Base-by-base conservation (phyloP, 768 basidiomycete genomes). In the Amanita exitialis region DNA sequence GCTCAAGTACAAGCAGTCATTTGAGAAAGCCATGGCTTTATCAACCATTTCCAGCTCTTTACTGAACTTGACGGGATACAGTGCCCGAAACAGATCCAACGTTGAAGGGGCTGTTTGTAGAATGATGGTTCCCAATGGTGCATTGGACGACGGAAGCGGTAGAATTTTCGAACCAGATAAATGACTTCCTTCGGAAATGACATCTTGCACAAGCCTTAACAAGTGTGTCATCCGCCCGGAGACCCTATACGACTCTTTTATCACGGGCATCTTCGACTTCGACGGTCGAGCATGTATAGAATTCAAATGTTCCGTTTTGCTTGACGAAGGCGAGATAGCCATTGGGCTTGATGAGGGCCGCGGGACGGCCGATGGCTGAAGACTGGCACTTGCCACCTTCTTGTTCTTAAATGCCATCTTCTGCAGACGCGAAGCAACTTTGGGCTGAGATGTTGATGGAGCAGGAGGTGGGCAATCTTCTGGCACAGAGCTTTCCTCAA, bases 51-150 rank as follows among this genome's bases (percentile, higher is more conserved):
- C 61, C 27, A 87, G 64, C 41, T 71, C 67, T 34, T 69, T 58
- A 0, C 69, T 64, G 53, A 79, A 80, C 30, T 73, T 72, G 34
- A 86, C 73, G 10, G 90, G 90, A 61, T 87, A 81, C 21, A 96
- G 62, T 1, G 89, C 88, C 39, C 86, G 77, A 66, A 82, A 87
- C 7, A 96, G 68, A 49, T 94, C 91, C 49, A 95, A 70, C 2
- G 82, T 72, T 15, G 83, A 75, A 2, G 79, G 69, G 15, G 83
- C 76, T 1, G 83, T 73, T 55, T 83, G 77, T 39, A 77, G 59
- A 21, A 93, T 70, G 18, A 82, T 66, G 1, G 66, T 69, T 8
- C 86, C 84, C 16, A 78, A 74, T 2, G 66, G 54, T 1, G 58
- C 63, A 25, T 57, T 58, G 27, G 73, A 57, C 25, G 65, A 55